Base-by-base conservation (phyloP, 1,284 basidiomycete genomes). In the Sporisorium exsertum region DNA sequence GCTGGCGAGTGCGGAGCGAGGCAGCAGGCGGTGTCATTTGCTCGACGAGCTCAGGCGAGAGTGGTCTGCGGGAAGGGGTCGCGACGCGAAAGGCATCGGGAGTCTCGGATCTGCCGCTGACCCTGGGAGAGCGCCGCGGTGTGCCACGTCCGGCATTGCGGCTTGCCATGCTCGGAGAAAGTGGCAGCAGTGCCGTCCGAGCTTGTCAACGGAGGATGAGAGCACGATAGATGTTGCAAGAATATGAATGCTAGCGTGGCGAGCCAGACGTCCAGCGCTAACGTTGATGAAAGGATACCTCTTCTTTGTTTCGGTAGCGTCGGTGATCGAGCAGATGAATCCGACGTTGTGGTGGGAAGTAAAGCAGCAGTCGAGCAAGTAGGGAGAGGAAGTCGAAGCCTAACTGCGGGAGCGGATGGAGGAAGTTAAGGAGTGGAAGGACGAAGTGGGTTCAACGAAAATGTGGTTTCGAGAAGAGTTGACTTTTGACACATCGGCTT, bases 41-140 rank as follows among this genome's bases (percentile, higher is more conserved):
- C 46, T 70, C 63, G 33, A 64, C 57, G 8, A 64, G 24, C 0
- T 74, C 72, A 2, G 72, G 60, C 10, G 72, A 75, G 35, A 45
- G 56, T 13, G 52, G 40, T 40, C 69, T 58, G 42, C 56, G 56
- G 22, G 53, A 32, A 2, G 68, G 62, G 16, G 62, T 54, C 6
- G 54, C 29, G 5, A 29, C 43, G 20, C 62, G 67, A 13, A 50
- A 40, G 18, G 37, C 22, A 12, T 65, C 63, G 18, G 69, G 69
- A 0, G 69, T 66, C 16, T 62, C 56, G 16, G 69, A 65, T 53
- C 69, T 22, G 3, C 15, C 69, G 37, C 55, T 45, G 59, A 72
- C 52, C 18, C 69, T 27, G 16, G 69, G 52, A 13, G 69, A 72
- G 27, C 69, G 63, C 16, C 68, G 58, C 9, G 51, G 47, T 7